Evolutionary conservation across 2,329 filamentous ascomycete genomes (phyloP).

Genomic region (Sclerotinia nivalis): DNA sequence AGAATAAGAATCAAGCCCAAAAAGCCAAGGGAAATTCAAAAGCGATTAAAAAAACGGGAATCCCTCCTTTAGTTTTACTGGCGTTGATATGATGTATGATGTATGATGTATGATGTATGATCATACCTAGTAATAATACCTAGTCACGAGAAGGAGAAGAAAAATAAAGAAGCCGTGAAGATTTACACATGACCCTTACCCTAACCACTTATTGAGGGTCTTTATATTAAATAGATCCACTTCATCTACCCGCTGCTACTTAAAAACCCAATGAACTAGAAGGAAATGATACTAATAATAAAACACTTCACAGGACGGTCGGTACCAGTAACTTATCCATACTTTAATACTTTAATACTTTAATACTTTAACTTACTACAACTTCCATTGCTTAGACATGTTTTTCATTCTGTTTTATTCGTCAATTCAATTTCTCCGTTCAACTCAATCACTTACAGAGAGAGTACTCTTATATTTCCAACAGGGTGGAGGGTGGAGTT

Average conservation of each 20-base stretch:
- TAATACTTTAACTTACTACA: no score
- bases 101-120: no score
- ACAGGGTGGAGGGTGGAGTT: no score
- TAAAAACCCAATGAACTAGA: neutral
- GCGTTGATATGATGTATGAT: no score
- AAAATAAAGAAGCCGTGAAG: neutral
- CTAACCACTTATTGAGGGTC: neutral
- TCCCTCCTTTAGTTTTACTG: neutral
- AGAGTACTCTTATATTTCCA: no score
- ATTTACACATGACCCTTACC: neutral
- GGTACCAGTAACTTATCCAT: no score
- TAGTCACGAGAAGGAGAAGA: neutral
- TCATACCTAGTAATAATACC: neutral
- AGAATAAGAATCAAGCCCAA: neutral
- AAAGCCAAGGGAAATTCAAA: neutral
- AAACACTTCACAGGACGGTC: neutral
- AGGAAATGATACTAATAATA: conserved; percentile 5
- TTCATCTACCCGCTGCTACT: conserved; percentile 1
- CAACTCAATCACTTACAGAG: neutral
- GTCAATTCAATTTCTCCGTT: neutral
- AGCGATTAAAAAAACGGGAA: neutral
- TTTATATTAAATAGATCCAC: conserved; percentile 2
- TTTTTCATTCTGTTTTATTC: neutral
- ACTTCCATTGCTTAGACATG: neutral
- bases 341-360: no score